Base-by-base conservation (phyloP, 2,329 filamentous ascomycete species). In the Hypocrella siamensis region DNA sequence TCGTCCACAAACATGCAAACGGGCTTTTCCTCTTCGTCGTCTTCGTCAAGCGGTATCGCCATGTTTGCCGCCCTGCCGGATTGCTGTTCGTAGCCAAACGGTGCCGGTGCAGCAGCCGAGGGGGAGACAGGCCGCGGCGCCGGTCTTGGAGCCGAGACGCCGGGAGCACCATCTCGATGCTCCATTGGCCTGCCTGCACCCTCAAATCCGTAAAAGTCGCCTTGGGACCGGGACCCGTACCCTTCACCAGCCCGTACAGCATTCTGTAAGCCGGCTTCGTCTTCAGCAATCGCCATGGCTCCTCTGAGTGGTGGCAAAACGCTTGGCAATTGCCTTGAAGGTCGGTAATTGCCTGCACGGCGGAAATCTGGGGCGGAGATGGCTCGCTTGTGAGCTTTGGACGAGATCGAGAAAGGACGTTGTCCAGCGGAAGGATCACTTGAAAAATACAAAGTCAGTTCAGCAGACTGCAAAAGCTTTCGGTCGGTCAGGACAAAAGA, bases 1-100 rank as follows among this genome's bases (percentile, higher is more conserved):
- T 67, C 58, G 2, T 58, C 49, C 12, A 67, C 62, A 39, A 67
- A 73, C 56, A 71, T 66, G 44, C 72, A 77, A 17, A 43, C 48
- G 11, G 52, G 46, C 5, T 49, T 45, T 19, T 49, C 46, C 12
- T 42, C 46, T 12, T 42, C 35, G 18, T 39, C 24, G 19, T 40
- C 37, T 7, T 44, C 35, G 14, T 30, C 38, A 12, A 30, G 6
- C 6, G 33, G 28, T 8, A n/a, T 30, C 8, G 19, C 19, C 8
- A 26, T 22, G 9, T 18, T 28, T n/a, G 32, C n/a, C 12, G 17
- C 15, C 5, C 26, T 17, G 5, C 21, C 21, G 17, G 21, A 19
- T 22, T 21, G 11, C 24, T 25, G 28, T 10, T 30, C 26, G 17
- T 17, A 28, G 10, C 21, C 17, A n/a, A 29, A 14, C 5, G 25